Base-by-base conservation (phyloP, 1,284 basidiomycete species). In the Laetiporus sulphureus region DNA sequence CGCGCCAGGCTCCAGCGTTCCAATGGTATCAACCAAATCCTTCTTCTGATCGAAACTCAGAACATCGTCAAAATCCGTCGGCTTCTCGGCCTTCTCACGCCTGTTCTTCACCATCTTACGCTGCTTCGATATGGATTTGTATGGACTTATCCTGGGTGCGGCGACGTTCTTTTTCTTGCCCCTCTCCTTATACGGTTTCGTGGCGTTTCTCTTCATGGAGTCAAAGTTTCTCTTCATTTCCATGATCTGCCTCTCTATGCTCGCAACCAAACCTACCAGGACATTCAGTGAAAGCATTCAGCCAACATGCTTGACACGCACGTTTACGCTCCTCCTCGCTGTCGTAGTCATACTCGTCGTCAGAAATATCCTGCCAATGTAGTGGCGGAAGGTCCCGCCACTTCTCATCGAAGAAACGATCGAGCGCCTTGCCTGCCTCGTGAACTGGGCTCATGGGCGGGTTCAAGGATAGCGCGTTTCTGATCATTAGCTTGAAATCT, bases 1-100 rank as follows among this genome's bases (percentile, higher is more conserved):
- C 39, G 73, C 62, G 18, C 81, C 88, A 49, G n/a, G n/a, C n/a
- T 92, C 89, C 15, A 91, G 75, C 51, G 74, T 76, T 46, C 75
- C 73, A 53, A 97, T 97, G 41, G 91, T 89, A 62, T 94, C 90
- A 54, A 91, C 93, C 43, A 97, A 70, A 59, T 96, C 91, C 66
- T 94, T 91, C 81, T 97, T 96, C 70, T 96, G 92, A 54, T 91
- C 87, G 59, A 94, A 90, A 31, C 87, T 85, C 24, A 96, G 68
- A 1, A 67, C 69, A 40, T 84, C 82, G 52, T 89, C 84, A 55
- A 87, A 82, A 23, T 61, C 58, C 12, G 58, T 53, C n/a, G 62
- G 55, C 53, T 67, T 69, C 50, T 63, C 60, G 23, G 42, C 54
- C 59, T 72, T 78, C 53, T 61, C 68, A 47, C 41, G 50, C 27